Conservation (phyloP, 1,139 yeast species). For the Saccharomyces hybrid region DNA sequence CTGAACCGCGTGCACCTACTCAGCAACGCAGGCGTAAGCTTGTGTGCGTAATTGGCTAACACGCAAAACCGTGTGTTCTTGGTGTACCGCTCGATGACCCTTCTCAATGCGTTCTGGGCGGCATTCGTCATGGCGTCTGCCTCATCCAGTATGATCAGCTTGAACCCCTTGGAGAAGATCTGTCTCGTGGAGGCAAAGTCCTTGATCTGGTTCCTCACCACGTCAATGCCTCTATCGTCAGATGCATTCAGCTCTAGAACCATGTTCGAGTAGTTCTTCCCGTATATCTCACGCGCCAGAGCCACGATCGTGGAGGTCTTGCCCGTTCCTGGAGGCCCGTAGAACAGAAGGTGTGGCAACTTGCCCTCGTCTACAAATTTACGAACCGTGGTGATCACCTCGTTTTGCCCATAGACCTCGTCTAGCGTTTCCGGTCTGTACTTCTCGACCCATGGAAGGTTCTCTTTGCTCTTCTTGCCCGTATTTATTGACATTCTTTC, state of each 20-base stretch:
- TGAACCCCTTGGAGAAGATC: slow-evolving; percentile 74
- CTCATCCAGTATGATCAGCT: slow-evolving; percentile 86
- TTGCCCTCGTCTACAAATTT: slow-evolving; percentile 77
- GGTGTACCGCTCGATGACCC: slow-evolving; percentile 89
- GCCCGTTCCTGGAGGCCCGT: slow-evolving; percentile 98
- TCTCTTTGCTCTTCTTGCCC: slow-evolving; percentile 27
- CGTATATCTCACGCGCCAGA: slow-evolving; percentile 84
- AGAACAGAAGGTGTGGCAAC: slow-evolving; percentile 82
- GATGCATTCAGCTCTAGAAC: slow-evolving; percentile 92
- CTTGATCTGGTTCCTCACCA: slow-evolving; percentile 86
- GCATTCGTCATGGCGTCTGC: slow-evolving; percentile 98
- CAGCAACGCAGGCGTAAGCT: slow-evolving; percentile 85
- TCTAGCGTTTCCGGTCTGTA: slow-evolving; percentile 80
- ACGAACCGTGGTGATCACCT: slow-evolving; percentile 72
- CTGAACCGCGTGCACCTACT: slow-evolving; percentile 94
- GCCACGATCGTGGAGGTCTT: slow-evolving; percentile 92
- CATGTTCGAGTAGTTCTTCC: slow-evolving; percentile 75
- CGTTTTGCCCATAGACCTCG: slow-evolving; percentile 87
- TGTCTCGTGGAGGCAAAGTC: slow-evolving; percentile 92
- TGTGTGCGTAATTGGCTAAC: slow-evolving; percentile 92
- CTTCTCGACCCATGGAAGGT: slow-evolving; percentile 78
- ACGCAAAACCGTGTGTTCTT: slow-evolving; percentile 94
- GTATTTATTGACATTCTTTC: background rate
- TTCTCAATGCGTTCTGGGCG: slow-evolving; percentile 89
- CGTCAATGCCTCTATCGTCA: slow-evolving; percentile 94